Conservation (phyloP, 345 rosid genomes). For the Psidium guajava region DNA sequence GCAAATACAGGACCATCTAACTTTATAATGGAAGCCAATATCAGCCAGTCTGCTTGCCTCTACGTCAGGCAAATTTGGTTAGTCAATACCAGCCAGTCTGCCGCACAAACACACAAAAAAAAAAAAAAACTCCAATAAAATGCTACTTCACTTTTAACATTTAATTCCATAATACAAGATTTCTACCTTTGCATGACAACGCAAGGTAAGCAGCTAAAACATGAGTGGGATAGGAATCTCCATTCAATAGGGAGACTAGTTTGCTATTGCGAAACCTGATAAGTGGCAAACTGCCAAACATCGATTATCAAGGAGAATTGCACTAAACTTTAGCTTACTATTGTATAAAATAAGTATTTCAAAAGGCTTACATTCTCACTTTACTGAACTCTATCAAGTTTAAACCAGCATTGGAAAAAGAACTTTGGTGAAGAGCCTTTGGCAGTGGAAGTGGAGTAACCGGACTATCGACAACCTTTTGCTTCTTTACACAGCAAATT, state of each 20-base stretch:
- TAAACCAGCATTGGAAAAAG: background rate
- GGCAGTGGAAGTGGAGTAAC: background rate
- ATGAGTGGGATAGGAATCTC: background rate
- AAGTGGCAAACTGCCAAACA: background rate
- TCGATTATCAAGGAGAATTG: background rate
- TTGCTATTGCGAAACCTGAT: background rate
- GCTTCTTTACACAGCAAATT: background rate
- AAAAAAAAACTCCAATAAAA: background rate
- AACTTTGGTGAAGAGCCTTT: background rate
- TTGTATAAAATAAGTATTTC: background rate
- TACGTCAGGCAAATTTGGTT: background rate
- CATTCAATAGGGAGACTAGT: background rate
- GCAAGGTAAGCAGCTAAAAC: background rate
- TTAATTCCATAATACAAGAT: background rate
- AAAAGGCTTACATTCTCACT: background rate
- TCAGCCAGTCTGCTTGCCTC: background rate
- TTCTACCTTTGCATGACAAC: background rate
- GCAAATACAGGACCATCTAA: background rate
- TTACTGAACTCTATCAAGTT: background rate
- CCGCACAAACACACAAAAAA: background rate
- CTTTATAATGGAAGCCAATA: background rate
- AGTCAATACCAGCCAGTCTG: background rate
- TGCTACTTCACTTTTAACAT: background rate
- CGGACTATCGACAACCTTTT: background rate
- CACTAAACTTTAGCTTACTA: background rate